Conservation (phyloP, 495 filamentous ascomycete species). For the Penicillium manginii region DNA sequence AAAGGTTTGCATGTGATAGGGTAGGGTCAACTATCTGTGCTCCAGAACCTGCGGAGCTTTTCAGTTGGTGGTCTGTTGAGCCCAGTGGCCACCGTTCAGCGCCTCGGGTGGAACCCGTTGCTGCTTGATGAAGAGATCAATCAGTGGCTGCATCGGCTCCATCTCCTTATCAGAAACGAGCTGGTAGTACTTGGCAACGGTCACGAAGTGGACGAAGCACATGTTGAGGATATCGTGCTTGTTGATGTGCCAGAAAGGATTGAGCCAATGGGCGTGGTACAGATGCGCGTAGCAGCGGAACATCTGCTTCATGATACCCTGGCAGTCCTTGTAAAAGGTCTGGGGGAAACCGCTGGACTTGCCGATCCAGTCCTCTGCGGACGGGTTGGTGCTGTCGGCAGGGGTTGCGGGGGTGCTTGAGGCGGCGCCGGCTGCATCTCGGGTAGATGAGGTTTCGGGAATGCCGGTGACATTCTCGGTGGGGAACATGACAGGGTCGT, state of each 20-base stretch:
- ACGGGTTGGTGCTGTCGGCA: conserved; percentile 48
- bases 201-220: conserved; percentile 91
- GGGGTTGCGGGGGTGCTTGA: conserved; percentile 50
- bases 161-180: conserved; percentile 82
- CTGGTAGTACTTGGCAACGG: conserved; percentile 81
- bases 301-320: conserved; percentile 94
- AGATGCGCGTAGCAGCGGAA: conserved; percentile 94
- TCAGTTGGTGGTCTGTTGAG: conserved; percentile 44
- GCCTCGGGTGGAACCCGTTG: conserved; percentile 78
- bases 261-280: conserved; percentile 81
- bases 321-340: conserved; percentile 81
- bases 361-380: conserved; percentile 74
- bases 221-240: conserved; percentile 88
- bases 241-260: conserved; percentile 83
- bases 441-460: conserved; percentile 62
- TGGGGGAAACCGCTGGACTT: conserved; percentile 87
- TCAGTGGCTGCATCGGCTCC: conserved; percentile 91
- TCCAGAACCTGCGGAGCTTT: conserved; percentile 29
- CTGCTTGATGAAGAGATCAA: conserved; percentile 85
- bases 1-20: neutral
- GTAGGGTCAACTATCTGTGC: neutral
- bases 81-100: conserved; percentile 52
- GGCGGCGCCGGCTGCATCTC: conserved; percentile 61
- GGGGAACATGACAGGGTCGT: conserved; percentile 84
- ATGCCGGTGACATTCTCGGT: conserved; percentile 65